Evolutionary conservation across 2,329 filamentous ascomycete species (phyloP).

Genomic region (Orbilia ellipsospora): DNA sequence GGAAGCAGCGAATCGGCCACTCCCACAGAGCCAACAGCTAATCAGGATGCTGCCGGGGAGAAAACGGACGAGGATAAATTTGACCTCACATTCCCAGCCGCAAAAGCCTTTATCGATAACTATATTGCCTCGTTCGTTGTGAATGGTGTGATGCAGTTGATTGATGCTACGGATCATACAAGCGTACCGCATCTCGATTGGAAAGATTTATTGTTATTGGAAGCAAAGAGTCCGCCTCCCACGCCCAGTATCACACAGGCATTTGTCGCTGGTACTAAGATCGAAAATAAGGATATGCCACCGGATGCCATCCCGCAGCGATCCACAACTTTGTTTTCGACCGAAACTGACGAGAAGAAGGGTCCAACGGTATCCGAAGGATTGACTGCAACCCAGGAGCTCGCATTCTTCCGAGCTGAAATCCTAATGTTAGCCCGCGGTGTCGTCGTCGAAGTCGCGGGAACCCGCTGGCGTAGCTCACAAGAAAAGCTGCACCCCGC

Average conservation of each 20-base stretch:
- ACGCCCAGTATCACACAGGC: conserved; percentile 50
- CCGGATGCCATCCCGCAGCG: conserved; percentile 39
- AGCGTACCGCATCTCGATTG: conserved; percentile 50
- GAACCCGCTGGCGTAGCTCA: conserved; percentile 65
- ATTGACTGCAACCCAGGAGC: conserved; percentile 76
- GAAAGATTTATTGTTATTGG: conserved; percentile 40
- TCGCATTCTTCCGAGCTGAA: conserved; percentile 84
- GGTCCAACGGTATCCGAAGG: conserved; percentile 67
- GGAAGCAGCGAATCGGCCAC: conserved; percentile 63
- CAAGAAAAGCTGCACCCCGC: conserved; percentile 63
- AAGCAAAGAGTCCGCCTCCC: conserved; percentile 43
- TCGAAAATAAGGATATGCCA: conserved; percentile 28
- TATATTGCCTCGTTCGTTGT: conserved; percentile 82
- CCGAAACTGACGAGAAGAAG: conserved; percentile 64
- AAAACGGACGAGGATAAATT: conserved; percentile 57
- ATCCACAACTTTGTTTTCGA: conserved; percentile 37
- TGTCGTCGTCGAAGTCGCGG: conserved; percentile 80
- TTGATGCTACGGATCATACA: conserved; percentile 51
- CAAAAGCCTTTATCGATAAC: conserved; percentile 74
- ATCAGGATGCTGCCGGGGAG: conserved; percentile 58
- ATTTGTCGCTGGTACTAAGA: conserved; percentile 20
- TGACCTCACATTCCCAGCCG: conserved; percentile 60
- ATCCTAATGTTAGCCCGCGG: conserved; percentile 82
- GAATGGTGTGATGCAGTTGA: conserved; percentile 55
- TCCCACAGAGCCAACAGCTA: conserved; percentile 3